Conservation (phyloP, 768 basidiomycete genomes). For the Trametes cubensis region DNA sequence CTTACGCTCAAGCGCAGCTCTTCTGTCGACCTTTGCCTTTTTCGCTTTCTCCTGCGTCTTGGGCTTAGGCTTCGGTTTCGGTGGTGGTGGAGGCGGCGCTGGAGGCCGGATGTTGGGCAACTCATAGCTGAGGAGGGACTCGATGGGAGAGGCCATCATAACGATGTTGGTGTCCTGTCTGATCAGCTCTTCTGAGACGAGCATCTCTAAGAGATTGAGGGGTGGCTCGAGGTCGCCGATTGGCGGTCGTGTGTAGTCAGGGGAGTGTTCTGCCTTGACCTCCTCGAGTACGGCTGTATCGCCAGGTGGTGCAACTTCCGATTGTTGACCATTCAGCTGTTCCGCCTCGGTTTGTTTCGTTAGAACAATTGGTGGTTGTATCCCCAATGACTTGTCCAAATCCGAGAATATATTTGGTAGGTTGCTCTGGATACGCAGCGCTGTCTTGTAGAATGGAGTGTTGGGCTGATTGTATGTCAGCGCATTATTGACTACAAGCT, state of each 20-base stretch:
- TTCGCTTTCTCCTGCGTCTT: conserved; percentile 33
- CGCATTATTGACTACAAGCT: conserved; percentile 85
- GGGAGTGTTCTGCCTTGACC: neutral
- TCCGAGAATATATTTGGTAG: conserved; percentile 44
- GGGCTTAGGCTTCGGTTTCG: conserved; percentile 38
- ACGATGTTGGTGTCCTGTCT: conserved; percentile 56
- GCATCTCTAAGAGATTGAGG: conserved; percentile 55
- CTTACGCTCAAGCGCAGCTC: conserved; percentile 32
- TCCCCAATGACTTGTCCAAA: conserved; percentile 36
- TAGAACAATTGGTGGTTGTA: conserved; percentile 12
- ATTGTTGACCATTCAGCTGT: neutral
- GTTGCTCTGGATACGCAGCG: conserved; percentile 58
- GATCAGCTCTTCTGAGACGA: conserved; percentile 55
- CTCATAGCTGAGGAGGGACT: conserved; percentile 70
- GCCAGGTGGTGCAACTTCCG: no score
- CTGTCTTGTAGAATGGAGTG: conserved; percentile 70
- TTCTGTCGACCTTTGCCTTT: conserved; percentile 27
- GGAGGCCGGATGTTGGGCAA: conserved; percentile 63
- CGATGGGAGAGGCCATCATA: conserved; percentile 59
- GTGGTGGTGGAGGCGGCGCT: conserved; percentile 46
- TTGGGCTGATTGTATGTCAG: conserved; percentile 81
- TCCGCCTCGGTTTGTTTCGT: neutral
- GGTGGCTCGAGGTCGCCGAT: conserved; percentile 80
- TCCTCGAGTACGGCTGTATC: no score
- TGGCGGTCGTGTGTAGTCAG: conserved; percentile 8